Evolutionary conservation across 1,139 yeast genomes (phyloP), one percentile per base, ranked within the genome.

Genomic region (Chernovozyma aurita): DNA sequence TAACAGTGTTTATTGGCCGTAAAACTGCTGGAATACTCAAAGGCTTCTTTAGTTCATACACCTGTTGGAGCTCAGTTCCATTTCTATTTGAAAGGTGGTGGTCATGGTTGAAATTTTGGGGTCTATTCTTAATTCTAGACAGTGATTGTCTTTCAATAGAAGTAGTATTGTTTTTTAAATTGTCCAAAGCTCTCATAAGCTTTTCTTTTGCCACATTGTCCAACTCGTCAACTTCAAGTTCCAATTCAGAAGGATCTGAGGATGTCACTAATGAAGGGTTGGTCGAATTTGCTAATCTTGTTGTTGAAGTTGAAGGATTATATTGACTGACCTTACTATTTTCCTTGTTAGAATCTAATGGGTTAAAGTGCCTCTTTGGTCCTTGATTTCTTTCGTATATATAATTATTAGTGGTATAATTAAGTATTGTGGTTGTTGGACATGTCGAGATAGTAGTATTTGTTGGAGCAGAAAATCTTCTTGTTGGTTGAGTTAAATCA

Each of bases 11-110:
- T n/a, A 41, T 46, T 6, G 72, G 73, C 28, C 74, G 50, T 30
- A 69, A 53, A 12, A 67, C 74, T 2, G 74, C 74, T 2, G 75
- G 75, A 6, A 59, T 51, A 42, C 63, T 52, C 37, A 69, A 41
- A 8, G 74, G 75, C 42, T 65, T 63, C 43, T 66, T 68, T 37
- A 55, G 47, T 40, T 57, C 59, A 42, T 66, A 65, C 24, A 65
- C 59, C 35, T 62, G 66, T 30, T 46, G 47, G 14, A 45, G 38
- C 26, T 33, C 38, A 14, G 37, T 34, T 15, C 50, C 50, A 14
- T 29, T 33, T n/a, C 33, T 16, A n/a, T n/a, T n/a, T 5, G 17
- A 25, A 14, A 33, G 29, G 15, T 33, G 32, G 13, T 29, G 28
- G 18, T 22, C 15, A n/a, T 25, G 7, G n/a, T n/a, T n/a, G 8